Base-by-base conservation (phyloP, 2,329 filamentous ascomycete genomes). In the Botrytis pseudocinerea region DNA sequence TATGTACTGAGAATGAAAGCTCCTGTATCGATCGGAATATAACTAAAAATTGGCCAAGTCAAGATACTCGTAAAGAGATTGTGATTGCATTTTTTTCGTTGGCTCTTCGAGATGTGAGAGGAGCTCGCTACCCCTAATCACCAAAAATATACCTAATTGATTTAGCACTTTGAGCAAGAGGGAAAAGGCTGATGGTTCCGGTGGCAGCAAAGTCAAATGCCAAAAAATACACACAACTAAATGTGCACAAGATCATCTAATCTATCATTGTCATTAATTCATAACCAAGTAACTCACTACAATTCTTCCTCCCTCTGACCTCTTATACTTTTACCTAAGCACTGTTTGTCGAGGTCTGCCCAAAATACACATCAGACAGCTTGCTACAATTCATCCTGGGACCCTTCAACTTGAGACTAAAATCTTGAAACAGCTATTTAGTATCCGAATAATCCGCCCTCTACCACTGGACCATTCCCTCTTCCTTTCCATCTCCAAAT, bases 391-490 rank as follows among this genome's bases (percentile, higher is more conserved):
- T 28, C 9, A 25, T 35, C n/a, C 10, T 32, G 5, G 2, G 35
- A 46, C 2, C 10, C 10, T 48, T 12, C 22, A 48, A 12, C 32
- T 48, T 28, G 28, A 48, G 28, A 35, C 8, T 5, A 65, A 65
- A 6, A 48, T 32, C 20, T 22, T 9, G 5, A 35, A 35, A 10
- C 48, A 5, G 14, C 9, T 46, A 16, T 46, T 28, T 25, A 7
- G 10, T 69, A 35, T 44, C 38, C n/a, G 25, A 46, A 38, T 46
- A 32, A 10, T 57, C 40, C 28, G 32, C 46, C 16, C 20, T 32
- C 66, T 72, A 80, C 80, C 80, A 81, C 59, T 74, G 73, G 25
- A 80, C 76, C 72, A 78, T 73, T 14, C 77, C 78, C 46, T 77
- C 75, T 16, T 75, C 77, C 48, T 80, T 76, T 4, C 65, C 75